Conservation (phyloP, 2,329 filamentous ascomycete genomes). For the Penicillium glabrum region DNA sequence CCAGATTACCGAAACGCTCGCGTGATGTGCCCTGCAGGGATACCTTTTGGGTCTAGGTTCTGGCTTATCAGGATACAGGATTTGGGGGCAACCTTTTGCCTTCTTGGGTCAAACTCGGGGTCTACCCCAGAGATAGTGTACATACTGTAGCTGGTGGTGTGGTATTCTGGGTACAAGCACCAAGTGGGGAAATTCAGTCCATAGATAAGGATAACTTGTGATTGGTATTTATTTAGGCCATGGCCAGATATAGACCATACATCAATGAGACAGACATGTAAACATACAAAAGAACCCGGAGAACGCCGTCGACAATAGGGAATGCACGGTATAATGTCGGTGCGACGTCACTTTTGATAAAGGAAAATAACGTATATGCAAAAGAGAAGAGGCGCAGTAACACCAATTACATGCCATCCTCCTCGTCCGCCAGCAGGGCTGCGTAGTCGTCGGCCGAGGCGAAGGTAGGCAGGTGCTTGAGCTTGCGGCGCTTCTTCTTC, state of each 20-base stretch:
- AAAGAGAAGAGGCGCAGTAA: neutral
- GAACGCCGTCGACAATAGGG: slow-evolving; percentile 4
- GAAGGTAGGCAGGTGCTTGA: slow-evolving; percentile 89
- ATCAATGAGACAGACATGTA: neutral
- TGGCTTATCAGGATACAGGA: neutral
- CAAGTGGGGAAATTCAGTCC: neutral
- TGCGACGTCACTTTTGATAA: slow-evolving; percentile 3
- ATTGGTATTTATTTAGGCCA: neutral
- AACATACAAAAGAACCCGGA: neutral
- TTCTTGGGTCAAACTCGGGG: neutral
- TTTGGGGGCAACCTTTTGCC: neutral
- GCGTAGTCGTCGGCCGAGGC: slow-evolving; percentile 94
- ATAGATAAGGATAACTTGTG: neutral
- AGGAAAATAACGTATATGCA: slow-evolving; percentile 4
- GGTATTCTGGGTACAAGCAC: neutral
- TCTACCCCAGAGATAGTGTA: too few species aligned
- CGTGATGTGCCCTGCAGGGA: neutral
- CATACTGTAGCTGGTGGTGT: too few species aligned
- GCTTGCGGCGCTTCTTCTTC: slow-evolving; percentile 75
- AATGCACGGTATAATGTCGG: slow-evolving; percentile 4
- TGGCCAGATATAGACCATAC: neutral
- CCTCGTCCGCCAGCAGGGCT: slow-evolving; percentile 73
- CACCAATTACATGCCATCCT: slow-evolving; percentile 46
- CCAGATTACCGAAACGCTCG: neutral
- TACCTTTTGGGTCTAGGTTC: neutral